phyloP scores from a whole-genome alignment of 2,329 filamentous ascomycete genomes.

The Zasmidium citrigriseum region DNA sequence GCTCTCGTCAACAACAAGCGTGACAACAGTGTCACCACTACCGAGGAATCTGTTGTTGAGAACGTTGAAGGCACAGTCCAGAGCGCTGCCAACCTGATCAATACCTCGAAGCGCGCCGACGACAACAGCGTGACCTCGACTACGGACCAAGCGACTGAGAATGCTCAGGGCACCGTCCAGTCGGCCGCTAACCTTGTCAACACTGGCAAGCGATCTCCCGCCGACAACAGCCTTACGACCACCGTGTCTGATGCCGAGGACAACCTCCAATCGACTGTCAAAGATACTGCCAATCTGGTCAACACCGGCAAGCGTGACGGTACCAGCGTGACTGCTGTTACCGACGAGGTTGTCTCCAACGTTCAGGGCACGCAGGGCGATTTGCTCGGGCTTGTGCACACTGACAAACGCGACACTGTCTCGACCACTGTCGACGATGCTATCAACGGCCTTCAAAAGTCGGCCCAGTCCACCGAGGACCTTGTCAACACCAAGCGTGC shows the following conservation, averaged over 20 bases:
- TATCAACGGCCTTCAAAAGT: not conserved
- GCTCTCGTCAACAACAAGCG: not conserved
- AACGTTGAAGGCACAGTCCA: not conserved
- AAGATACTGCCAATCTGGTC: not conserved
- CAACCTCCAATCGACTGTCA: not conserved
- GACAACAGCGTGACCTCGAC: not conserved
- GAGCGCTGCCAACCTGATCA: not conserved
- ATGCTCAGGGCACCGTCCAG: not conserved
- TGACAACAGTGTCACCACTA: not conserved
- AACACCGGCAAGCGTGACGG: not conserved
- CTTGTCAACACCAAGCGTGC: not conserved
- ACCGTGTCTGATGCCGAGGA: not conserved
- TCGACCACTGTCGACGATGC: not conserved
- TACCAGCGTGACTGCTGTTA: not conserved
- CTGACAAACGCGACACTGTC: not conserved
- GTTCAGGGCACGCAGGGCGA: not conserved
- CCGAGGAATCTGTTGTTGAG: not conserved
- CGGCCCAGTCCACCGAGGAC: not conserved
- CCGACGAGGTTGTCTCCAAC: not conserved
- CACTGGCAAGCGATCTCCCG: not conserved
- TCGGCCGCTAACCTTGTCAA: not conserved
- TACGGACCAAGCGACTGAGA: not conserved
- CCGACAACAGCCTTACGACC: not conserved
- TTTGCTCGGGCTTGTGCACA: not conserved
- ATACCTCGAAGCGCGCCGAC: not conserved